Evolutionary conservation across 768 basidiomycete genomes (phyloP).

Genomic region (Fomitopsis serialis): DNA sequence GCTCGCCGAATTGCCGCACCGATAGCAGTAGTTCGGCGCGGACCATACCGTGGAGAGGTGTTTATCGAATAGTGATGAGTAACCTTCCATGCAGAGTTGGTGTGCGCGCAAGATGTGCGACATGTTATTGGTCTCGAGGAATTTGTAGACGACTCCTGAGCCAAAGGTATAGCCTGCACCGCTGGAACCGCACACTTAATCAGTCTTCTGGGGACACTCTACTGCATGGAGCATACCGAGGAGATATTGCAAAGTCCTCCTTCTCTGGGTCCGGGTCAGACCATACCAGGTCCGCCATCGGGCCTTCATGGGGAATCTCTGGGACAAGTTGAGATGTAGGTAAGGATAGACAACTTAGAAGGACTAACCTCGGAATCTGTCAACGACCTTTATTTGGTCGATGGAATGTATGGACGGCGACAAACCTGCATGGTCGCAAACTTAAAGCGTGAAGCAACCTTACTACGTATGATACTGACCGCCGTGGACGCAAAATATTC

Average conservation of each 20-base stretch:
- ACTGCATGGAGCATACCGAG: conserved; percentile 50
- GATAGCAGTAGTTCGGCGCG: conserved; percentile 97
- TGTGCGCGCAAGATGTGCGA: conserved; percentile 96
- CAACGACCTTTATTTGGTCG: conserved; percentile 99
- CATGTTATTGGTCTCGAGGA: conserved; percentile 94
- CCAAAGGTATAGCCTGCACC: conserved; percentile 99
- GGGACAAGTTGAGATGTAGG: conserved; percentile 3
- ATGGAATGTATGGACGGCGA: conserved; percentile 98
- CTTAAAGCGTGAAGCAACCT: conserved; percentile 1
- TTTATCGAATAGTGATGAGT: conserved; percentile 93
- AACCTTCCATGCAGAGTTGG: conserved; percentile 99
- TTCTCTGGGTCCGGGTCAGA: conserved; percentile 99
- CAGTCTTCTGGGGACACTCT: neutral
- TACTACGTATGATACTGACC: conserved; percentile 42
- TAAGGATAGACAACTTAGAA: conserved; percentile 8
- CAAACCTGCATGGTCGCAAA: conserved; percentile 50
- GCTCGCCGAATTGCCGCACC: conserved; percentile 95
- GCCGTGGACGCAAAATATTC: conserved; percentile 98
- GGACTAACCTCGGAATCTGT: conserved; percentile 85
- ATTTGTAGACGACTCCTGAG: conserved; percentile 95
- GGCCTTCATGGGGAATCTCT: conserved; percentile 99
- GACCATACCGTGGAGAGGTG: conserved; percentile 98
- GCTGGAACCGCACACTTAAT: conserved; percentile 33
- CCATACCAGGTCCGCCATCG: conserved; percentile 99
- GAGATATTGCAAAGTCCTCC: conserved; percentile 98